Conservation (phyloP, 805 yeast genomes). For the Kodamaea hsintzibuensis region DNA sequence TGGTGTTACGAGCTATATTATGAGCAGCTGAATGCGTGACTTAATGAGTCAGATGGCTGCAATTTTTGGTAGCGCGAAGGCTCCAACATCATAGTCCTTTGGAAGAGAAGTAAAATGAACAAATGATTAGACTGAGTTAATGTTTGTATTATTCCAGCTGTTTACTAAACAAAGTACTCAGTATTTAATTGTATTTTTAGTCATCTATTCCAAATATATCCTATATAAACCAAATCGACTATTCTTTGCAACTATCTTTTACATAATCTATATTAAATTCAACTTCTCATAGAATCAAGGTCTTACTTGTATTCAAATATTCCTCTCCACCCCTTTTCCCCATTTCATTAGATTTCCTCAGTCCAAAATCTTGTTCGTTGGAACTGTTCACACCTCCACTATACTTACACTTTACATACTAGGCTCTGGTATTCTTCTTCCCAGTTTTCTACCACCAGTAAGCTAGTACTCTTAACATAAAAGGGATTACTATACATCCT, state of each 20-base stretch:
- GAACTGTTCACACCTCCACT: no score
- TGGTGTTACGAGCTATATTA: background rate
- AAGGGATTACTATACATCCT: constrained; percentile 10
- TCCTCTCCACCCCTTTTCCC: background rate
- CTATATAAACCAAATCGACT: no score
- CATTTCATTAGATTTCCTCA: background rate
- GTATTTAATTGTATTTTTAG: no score
- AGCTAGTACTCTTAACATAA: background rate
- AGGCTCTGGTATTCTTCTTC: background rate
- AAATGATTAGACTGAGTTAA: no score
- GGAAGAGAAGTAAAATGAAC: no score
- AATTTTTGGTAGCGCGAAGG: background rate
- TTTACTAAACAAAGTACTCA: no score
- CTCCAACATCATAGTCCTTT: background rate
- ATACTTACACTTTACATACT: background rate
- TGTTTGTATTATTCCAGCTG: no score
- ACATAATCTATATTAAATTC: no score
- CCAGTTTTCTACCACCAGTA: no score
- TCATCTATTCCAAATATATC: no score
- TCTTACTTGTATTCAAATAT: background rate
- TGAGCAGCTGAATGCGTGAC: background rate
- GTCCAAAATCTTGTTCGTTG: background rate
- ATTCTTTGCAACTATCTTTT: no score
- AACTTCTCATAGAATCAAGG: background rate
- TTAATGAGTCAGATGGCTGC: background rate